Percentiles rank a stretch among this genome's conserved stretches.
Conservation (phyloP, 2,329 filamentous ascomycete species). For the Diaporthe citri region DNA sequence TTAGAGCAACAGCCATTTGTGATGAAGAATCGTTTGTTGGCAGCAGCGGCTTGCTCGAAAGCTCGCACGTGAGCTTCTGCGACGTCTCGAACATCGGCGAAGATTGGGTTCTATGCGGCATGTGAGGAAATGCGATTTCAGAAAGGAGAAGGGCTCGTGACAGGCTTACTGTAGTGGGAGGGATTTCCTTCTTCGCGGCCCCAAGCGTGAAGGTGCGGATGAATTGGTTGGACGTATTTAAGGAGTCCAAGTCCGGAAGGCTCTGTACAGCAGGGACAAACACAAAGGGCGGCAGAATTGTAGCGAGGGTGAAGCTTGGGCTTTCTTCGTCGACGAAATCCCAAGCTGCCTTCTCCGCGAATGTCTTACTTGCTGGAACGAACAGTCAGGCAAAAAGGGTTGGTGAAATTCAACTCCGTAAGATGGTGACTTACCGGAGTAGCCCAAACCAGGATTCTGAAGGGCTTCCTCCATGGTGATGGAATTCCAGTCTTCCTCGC, state of each 20-base stretch:
- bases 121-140: neutral
- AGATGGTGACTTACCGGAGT: neutral
- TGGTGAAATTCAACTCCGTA: neutral
- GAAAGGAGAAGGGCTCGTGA: fast-evolving
- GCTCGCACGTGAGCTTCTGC: neutral
- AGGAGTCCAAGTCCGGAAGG: neutral
- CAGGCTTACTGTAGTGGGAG: neutral
- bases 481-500: constrained; percentile 58
- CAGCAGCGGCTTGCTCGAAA: neutral
- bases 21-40: neutral
- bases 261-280: neutral
- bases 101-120: neutral
- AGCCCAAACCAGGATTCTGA: constrained; percentile 2
- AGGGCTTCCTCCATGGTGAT: constrained; percentile 52
- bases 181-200: neutral
- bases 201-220: neutral
- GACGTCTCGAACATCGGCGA: neutral
- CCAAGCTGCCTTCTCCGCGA: neutral
- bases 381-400: neutral
- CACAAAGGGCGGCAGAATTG: neutral
- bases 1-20: neutral
- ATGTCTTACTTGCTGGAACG: neutral
- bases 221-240: neutral
- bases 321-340: neutral
- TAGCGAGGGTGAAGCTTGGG: neutral